Conservation (phyloP, 345 rosid genomes). For the Eucalyptus pauciflora region DNA sequence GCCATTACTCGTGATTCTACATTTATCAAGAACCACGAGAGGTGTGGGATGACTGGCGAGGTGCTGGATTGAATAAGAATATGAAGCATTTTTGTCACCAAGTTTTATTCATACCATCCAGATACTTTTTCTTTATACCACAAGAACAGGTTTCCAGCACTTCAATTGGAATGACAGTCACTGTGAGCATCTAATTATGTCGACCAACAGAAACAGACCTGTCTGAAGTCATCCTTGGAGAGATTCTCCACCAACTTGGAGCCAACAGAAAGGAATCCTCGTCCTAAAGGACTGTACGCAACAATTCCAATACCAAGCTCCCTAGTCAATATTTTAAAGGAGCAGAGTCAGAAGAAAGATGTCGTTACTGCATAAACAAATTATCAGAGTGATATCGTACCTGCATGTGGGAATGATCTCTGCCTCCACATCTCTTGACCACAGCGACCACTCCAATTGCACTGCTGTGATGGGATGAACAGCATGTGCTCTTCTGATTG, state of each 20-base stretch:
- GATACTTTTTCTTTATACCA: not conserved
- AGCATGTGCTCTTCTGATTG: slow-evolving; percentile 75
- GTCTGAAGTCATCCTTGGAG: slow-evolving; percentile 28
- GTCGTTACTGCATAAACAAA: not conserved
- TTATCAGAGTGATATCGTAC: not conserved
- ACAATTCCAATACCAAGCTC: slow-evolving; percentile 77
- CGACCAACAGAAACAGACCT: slow-evolving; percentile 11
- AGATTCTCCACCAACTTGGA: slow-evolving; percentile 44
- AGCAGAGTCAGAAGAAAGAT: not conserved
- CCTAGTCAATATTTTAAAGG: slow-evolving; percentile 10
- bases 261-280: slow-evolving; percentile 58
- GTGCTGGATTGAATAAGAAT: not conserved
- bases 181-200: not conserved
- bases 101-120: not conserved
- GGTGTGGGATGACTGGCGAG: too few relatives aligned
- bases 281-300: slow-evolving; percentile 59
- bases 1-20: too few relatives aligned
- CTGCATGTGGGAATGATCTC: slow-evolving; percentile 42
- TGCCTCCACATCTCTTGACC: slow-evolving; percentile 76
- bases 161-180: not conserved
- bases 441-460: slow-evolving; percentile 78
- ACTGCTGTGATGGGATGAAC: slow-evolving; percentile 73
- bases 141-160: not conserved
- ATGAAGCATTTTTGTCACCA: not conserved
- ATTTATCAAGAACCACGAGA: too few relatives aligned